These are phyloP conservation scores for Wickerhamiella galacta DNA, from an alignment of 805 yeast genomes.

Conservation along the genomic window DNA sequence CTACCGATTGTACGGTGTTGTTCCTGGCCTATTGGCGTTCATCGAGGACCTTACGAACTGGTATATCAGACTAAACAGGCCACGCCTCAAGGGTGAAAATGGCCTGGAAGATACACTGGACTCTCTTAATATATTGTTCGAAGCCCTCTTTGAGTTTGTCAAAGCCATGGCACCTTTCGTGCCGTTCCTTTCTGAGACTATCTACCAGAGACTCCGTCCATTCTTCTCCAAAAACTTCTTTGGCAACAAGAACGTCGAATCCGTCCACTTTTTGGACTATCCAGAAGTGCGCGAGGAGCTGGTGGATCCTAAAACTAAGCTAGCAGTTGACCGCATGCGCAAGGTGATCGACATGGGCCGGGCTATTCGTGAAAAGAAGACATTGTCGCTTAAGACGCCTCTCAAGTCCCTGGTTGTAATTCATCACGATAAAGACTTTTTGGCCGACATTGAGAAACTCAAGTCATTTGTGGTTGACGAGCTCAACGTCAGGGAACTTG, in stretches of 20 bases:
- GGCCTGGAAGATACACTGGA: conserved; percentile 70
- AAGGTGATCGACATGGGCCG: conserved; percentile 92
- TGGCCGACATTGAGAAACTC: conserved; percentile 62
- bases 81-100: conserved; percentile 90
- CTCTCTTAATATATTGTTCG: conserved; percentile 83
- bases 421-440: conserved; percentile 58
- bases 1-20: conserved; percentile 89
- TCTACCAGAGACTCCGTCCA: conserved; percentile 61
- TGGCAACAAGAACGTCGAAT: conserved; percentile 42
- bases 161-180: conserved; percentile 99
- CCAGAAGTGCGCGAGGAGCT: conserved; percentile 71
- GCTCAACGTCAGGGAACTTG: conserved; percentile 74
- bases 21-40: conserved; percentile 73
- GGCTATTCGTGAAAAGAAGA: conserved; percentile 89
- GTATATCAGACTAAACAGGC: conserved; percentile 96
- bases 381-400: conserved; percentile 87
- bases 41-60: conserved; percentile 94
- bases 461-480: conserved; percentile 74
- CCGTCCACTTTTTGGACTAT: conserved; percentile 87
- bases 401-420: conserved; percentile 73
- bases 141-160: conserved; percentile 71
- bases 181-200: conserved; percentile 84
- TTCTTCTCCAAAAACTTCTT: conserved; percentile 28
- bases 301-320: conserved; percentile 67
- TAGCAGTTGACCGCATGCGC: conserved; percentile 90